A percentile compares a stretch with the other conserved stretches of the same genome.
Evolutionary conservation across 2,329 filamentous ascomycete genomes (phyloP).

Genomic region (Penicillium thymicola): DNA sequence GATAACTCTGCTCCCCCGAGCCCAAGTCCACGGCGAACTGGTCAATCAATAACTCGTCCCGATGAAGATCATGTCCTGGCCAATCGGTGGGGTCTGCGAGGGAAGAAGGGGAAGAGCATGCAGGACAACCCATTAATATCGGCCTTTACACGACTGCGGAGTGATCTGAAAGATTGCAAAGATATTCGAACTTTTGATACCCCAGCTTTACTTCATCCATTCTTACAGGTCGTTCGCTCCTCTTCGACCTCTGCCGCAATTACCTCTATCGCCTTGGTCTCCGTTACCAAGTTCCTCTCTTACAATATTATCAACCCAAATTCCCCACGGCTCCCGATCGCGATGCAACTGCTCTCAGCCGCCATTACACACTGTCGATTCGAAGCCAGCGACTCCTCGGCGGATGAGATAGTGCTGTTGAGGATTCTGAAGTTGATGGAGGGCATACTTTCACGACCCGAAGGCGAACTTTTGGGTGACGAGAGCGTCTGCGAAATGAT

Average conservation of each 20-base stretch:
- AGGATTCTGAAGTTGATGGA: conserved; percentile 98
- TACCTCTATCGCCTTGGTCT: conserved; percentile 87
- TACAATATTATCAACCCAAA: conserved; percentile 84
- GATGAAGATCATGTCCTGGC: conserved; percentile 54
- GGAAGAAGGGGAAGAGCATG: conserved; percentile 94
- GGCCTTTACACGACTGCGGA: conserved; percentile 83
- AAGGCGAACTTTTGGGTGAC: conserved; percentile 89
- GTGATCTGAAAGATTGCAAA: conserved; percentile 83
- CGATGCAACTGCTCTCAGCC: conserved; percentile 90
- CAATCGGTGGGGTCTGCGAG: conserved; percentile 87
- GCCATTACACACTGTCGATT: conserved; percentile 98
- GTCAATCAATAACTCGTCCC: conserved; percentile 17
- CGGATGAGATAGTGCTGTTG: conserved; percentile 91
- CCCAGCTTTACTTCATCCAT: conserved; percentile 82
- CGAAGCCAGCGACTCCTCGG: conserved; percentile 89
- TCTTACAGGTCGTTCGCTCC: conserved; percentile 92
- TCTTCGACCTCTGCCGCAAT: conserved; percentile 95
- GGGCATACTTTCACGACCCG: conserved; percentile 91
- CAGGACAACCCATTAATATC: conserved; percentile 96
- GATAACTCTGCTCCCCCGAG: conserved; percentile 41
- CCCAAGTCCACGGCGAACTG: conserved; percentile 31
- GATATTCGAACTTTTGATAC: conserved; percentile 89
- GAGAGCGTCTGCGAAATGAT: conserved; percentile 99
- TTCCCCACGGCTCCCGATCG: conserved; percentile 82
- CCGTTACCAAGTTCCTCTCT: conserved; percentile 92